phyloP scores from a whole-genome alignment of 306 rosid genomes.

The Acacia melanoxylon region DNA sequence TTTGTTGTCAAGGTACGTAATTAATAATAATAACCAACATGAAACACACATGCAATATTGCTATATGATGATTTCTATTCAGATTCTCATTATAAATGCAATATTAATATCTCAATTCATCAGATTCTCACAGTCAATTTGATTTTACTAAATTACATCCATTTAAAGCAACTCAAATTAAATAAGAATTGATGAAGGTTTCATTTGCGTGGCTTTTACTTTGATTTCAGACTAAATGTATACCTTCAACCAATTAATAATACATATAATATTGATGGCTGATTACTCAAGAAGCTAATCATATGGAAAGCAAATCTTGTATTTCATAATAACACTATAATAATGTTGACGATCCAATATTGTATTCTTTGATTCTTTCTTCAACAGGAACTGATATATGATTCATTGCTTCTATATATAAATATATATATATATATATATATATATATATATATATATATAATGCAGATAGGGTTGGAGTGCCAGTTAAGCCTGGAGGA shows the following conservation, averaged over 20 bases:
- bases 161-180: background rate
- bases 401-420: background rate
- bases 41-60: background rate
- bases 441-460: too few species aligned
- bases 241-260: background rate
- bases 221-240: background rate
- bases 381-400: background rate
- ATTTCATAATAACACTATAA: background rate
- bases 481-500: slow-evolving; percentile 91
- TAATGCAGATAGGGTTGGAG: slow-evolving; percentile 78
- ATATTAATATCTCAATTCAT: background rate
- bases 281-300: background rate
- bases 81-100: background rate
- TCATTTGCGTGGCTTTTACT: background rate
- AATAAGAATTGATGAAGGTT: background rate
- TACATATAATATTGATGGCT: too few species aligned
- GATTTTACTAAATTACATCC: background rate
- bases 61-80: background rate
- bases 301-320: background rate
- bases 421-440: too few species aligned
- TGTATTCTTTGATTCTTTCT: background rate
- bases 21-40: background rate
- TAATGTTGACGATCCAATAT: background rate
- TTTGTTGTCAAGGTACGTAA: slow-evolving; percentile 81
- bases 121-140: background rate